Evolutionary conservation across 371 early-diverging fungal genomes (phyloP).

Genomic region (Cokeromyces recurvatus): DNA sequence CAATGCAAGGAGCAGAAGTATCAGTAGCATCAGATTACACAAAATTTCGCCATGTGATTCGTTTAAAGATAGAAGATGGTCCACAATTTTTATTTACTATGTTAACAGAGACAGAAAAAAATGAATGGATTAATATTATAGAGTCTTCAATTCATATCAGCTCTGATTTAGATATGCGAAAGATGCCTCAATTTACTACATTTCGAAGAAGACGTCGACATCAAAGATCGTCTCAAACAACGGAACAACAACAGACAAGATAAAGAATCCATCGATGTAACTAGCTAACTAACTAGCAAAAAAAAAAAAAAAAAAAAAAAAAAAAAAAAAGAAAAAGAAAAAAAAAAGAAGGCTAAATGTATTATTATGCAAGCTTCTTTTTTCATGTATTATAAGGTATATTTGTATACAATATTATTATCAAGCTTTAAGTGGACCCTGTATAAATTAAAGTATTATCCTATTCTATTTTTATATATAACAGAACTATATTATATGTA

Average conservation of each 20-base stretch:
- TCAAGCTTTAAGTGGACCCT: too few species aligned
- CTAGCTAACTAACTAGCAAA: too few species aligned
- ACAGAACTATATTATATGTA: too few species aligned
- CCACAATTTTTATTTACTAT: constrained; percentile 39
- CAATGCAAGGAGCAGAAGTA: constrained; percentile 37
- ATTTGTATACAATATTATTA: too few species aligned
- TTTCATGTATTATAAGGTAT: too few species aligned
- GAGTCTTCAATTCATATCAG: constrained; percentile 41
- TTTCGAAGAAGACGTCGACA: constrained; percentile 17
- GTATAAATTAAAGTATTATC: too few species aligned
- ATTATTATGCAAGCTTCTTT: too few species aligned
- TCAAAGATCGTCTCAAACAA: not conserved
- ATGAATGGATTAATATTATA: constrained; percentile 32
- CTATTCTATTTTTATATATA: too few species aligned
- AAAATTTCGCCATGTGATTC: constrained; percentile 34
- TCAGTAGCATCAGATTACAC: constrained; percentile 34
- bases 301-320: too few species aligned
- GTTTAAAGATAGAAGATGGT: constrained; percentile 26
- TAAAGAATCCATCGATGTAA: not conserved
- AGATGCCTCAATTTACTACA: constrained; percentile 41
- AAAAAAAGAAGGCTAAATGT: too few species aligned
- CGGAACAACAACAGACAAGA: not conserved
- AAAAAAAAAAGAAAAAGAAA: not conserved
- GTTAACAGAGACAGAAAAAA: constrained; percentile 10
- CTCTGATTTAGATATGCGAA: constrained; percentile 30